phyloP scores from a whole-genome alignment of 139 green algal genomes.

The Auxenochlorella protothecoides region DNA sequence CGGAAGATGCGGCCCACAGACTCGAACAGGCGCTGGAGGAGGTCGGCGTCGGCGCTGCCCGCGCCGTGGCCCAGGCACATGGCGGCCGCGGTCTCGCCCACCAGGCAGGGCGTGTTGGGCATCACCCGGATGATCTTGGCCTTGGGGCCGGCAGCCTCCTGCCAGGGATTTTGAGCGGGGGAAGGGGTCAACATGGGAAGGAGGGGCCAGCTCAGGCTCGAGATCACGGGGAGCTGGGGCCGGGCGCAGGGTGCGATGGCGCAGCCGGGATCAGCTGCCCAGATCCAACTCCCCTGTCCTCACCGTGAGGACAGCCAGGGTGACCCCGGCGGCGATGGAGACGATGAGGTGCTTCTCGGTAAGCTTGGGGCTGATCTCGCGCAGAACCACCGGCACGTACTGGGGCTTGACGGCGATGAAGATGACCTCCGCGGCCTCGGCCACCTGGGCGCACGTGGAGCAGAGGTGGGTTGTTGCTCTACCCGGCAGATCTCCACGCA shows the following conservation, averaged over 20 bases:
- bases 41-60: conserved; percentile 42
- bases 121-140: conserved; percentile 81
- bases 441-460: conserved; percentile 35
- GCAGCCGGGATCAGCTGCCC: no score
- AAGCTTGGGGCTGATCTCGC: conserved; percentile 37
- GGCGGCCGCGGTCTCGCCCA: conserved; percentile 74
- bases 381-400: conserved; percentile 60
- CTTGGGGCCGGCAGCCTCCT: conserved; percentile 48
- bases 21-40: conserved; percentile 57
- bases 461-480: not conserved
- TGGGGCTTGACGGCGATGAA: conserved; percentile 93
- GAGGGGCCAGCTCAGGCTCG: no score
- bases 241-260: no score
- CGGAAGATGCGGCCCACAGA: conserved; percentile 59
- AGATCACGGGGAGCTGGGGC: no score
- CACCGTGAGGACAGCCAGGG: conserved; percentile 30
- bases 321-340: conserved; percentile 90
- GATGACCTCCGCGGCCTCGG: conserved; percentile 61
- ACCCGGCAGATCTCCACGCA: no score
- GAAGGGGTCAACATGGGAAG: no score
- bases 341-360: conserved; percentile 58
- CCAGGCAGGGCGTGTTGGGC: conserved; percentile 95
- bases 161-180: not conserved
- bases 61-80: conserved; percentile 66
- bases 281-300: conserved; percentile 7